These are phyloP conservation scores for Talaromyces sp. DNA, from an alignment of 2,329 filamentous ascomycete species.

Conservation along the genomic window DNA sequence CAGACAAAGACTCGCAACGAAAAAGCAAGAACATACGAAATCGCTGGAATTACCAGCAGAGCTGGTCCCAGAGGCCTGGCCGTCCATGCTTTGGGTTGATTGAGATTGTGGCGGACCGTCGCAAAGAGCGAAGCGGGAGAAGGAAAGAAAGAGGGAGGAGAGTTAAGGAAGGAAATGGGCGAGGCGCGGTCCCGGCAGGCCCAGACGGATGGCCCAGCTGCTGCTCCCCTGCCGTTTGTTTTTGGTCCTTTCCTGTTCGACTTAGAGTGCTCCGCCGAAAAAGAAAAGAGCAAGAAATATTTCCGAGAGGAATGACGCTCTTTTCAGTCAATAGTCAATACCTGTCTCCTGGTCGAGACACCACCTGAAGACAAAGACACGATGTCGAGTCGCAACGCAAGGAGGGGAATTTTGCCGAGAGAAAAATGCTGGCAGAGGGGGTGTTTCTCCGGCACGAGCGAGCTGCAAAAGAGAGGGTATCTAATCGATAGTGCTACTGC, in stretches of 20 bases:
- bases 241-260: background rate
- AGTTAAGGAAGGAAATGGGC: constrained; percentile 6
- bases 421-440: background rate
- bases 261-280: background rate
- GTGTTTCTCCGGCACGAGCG: background rate
- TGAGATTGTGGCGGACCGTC: constrained; percentile 27
- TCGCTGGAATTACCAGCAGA: constrained; percentile 84
- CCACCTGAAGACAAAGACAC: no score
- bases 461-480: background rate
- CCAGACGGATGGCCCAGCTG: constrained; percentile 10
- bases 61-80: constrained; percentile 42
- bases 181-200: constrained; percentile 16
- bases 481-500: background rate
- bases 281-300: background rate
- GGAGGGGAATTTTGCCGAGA: constrained; percentile 18
- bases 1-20: background rate
- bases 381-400: constrained; percentile 10
- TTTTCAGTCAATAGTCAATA: background rate
- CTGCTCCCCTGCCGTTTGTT: constrained; percentile 7
- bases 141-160: background rate
- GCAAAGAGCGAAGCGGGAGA: constrained; percentile 28
- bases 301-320: background rate
- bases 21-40: constrained; percentile 61
- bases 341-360: no score
- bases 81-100: constrained; percentile 46